Evolutionary conservation across 1,139 yeast species (phyloP), one percentile per base, ranked within the genome.

Genomic region (Saccharomyces pastorianus): DNA sequence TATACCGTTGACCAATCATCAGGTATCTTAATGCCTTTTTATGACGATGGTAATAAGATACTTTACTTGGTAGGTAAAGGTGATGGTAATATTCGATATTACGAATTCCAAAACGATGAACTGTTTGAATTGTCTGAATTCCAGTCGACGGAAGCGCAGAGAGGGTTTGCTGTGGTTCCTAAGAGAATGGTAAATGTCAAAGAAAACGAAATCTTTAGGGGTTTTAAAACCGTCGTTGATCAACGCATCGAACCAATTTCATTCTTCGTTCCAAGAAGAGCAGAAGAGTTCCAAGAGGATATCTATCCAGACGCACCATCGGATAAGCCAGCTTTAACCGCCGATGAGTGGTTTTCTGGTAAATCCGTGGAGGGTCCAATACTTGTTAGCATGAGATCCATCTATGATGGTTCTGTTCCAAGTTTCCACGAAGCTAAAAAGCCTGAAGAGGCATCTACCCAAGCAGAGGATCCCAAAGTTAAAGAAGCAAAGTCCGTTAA

Each of bases 51-150:
- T 46, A 89, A 88, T 53, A 81, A 84, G 56, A 82, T 91, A 55
- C 76, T 95, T 58, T 93, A 86, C 68, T 76, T 93, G 59, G 98
- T 96, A 38, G 99, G 99, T 62, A 93, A 93, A 71, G 99, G 99
- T 69, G 99, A 93, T 70, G 98, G 99, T 65, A 93, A 93, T 70
- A 89, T 93, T 67, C 87, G 97, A 66, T 91, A 91, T 73, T 90
- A 76, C 67, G 98, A 93, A 72, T 88, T 80, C 67, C 88, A 83
- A 60, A 83, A 86, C 63, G 98, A 93, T 66, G 85, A 82, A 61
- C 76, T 93, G 58, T 83, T 77, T 71, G 90, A 88, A 61, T 75
- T 93, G 58, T 87, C 96, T 5, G 96, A 91, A 70, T 93, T 80
- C 70, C 84, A 85, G 55, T 89, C 97, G 2, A 81, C 83, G 4